These are phyloP conservation scores for Aegilops speltoides DNA, from an alignment of 176 grass and related monocot genomes.

Conservation along the genomic window DNA sequence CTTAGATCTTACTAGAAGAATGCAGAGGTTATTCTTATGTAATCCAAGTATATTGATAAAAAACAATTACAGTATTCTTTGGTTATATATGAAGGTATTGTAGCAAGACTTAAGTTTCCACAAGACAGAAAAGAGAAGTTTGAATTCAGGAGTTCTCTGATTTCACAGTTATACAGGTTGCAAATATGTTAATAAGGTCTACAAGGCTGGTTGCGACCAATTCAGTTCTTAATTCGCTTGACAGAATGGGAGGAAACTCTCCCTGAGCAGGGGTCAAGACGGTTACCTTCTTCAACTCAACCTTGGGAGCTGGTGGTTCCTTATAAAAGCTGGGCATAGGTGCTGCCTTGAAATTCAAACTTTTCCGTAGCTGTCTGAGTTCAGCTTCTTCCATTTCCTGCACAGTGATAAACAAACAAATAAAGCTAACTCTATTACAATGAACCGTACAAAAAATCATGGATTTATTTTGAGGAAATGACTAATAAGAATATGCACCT, in stretches of 20 bases:
- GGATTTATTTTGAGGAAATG: slow-evolving; percentile 22
- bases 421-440: slow-evolving; percentile 11
- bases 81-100: slow-evolving; percentile 16
- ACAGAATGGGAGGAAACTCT: background rate
- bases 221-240: background rate
- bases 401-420: slow-evolving; percentile 14
- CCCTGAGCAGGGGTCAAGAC: background rate
- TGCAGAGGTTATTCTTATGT: background rate
- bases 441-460: background rate
- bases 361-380: slow-evolving; percentile 54
- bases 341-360: slow-evolving; percentile 60
- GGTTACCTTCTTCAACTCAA: slow-evolving; percentile 71
- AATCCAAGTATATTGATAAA: background rate
- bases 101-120: background rate
- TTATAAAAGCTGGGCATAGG: slow-evolving; percentile 69
- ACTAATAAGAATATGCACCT: slow-evolving; percentile 30
- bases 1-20: slow-evolving; percentile 16
- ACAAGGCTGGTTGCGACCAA: background rate
- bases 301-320: slow-evolving; percentile 57
- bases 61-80: background rate
- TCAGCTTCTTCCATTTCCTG: slow-evolving; percentile 72
- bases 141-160: slow-evolving; percentile 12
- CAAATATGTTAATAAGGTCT: background rate
- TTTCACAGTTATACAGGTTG: background rate
- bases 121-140: background rate